Evolutionary conservation across 73 alveolate species (phyloP).

Genomic region (Blepharisma japonicum): DNA sequence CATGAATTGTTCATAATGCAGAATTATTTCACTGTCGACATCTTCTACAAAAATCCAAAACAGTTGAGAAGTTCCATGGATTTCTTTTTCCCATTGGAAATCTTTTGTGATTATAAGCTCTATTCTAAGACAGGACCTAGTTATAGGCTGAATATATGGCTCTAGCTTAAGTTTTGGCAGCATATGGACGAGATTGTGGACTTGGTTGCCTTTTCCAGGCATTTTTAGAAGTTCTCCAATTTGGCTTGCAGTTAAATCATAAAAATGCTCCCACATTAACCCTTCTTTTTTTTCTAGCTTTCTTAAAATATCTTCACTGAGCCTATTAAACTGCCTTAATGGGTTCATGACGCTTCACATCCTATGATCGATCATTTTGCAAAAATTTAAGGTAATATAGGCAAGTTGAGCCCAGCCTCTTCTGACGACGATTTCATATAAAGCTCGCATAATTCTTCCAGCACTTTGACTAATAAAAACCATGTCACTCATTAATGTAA

Average conservation of each 20-base stretch:
- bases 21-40: conserved; percentile 94
- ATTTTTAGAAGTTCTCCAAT: conserved; percentile 58
- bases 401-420: conserved; percentile 95
- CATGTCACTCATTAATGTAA: conserved; percentile 98
- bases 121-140: conserved; percentile 91
- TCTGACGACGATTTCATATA: conserved; percentile 94
- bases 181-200: conserved; percentile 91
- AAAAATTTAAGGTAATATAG: conserved; percentile 55
- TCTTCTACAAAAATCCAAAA: conserved; percentile 98
- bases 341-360: conserved; percentile 99
- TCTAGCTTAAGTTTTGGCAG: conserved; percentile 96
- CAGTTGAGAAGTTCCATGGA: conserved; percentile 95
- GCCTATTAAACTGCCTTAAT: conserved; percentile 91
- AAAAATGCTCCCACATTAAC: conserved; percentile 42
- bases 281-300: conserved; percentile 48
- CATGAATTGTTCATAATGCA: conserved; percentile 92
- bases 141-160: conserved; percentile 97
- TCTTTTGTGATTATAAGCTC: conserved; percentile 91
- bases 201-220: conserved; percentile 70
- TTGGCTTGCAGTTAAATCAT: conserved; percentile 50
- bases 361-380: conserved; percentile 97
- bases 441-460: conserved; percentile 98
- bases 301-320: not conserved
- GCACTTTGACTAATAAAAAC: conserved; percentile 97
- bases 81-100: conserved; percentile 96